Evolutionary conservation across 1,139 yeast genomes (phyloP), one percentile per base, ranked within the genome.

Genomic region (Diutina pseudorugosa): DNA sequence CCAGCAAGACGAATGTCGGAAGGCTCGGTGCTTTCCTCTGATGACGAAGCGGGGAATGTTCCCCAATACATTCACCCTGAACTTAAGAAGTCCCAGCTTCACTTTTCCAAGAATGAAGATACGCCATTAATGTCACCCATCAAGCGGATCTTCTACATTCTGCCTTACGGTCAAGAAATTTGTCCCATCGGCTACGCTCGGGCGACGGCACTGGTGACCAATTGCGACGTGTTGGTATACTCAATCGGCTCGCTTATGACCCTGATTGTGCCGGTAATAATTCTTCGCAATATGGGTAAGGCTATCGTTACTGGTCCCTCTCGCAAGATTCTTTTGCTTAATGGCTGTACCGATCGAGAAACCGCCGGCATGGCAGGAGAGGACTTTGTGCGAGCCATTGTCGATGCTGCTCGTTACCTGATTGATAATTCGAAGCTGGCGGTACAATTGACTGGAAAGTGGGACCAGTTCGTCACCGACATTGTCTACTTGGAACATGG

Each of bases 211-310:
- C 73, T 79, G 21, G 64, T 89, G 2, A 64, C 75, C 20, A 63
- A 70, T 11, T 72, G 86, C 0, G 78, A 83, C 51, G 75, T 78
- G 14, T 67, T 90, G 0, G 72, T 91, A 0, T 89, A 83, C 62
- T 86, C 95, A 0, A 85, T 91, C 55, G 97, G 97, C 1, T 86
- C 95, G 2, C 69, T 91, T 48, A 85, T 87, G 84, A 90, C 97
- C 0, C 86, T 95, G 54, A 79, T 86, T 8, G 69, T 88, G 2
- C 97, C 97, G 0, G 81, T 89, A 0, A 69, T 89, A 3, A 77
- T 88, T 11, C 68, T 88, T 5, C 80, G 80, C 54, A 95, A 95
- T 1, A 76, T 88, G 21, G 94, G 91, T 0, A 74, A 72, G 49
- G 80, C 86, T 1, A 72, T 74, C 49, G 70, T 72, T n/a, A 61